Evolutionary conservation across 345 rosid genomes (phyloP).

Genomic region (Excoecaria agallocha): DNA sequence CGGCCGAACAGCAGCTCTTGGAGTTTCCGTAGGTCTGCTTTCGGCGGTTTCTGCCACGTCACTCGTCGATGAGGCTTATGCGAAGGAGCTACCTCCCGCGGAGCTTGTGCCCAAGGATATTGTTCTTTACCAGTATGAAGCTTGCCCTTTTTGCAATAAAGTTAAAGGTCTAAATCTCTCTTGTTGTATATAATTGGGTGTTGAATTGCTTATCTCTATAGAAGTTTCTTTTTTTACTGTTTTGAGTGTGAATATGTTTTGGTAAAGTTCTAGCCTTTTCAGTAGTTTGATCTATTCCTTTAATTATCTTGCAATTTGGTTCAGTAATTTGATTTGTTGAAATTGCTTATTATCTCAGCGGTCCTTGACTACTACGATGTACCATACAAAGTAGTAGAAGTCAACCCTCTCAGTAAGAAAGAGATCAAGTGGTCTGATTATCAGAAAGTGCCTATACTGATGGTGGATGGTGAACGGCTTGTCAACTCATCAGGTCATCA

Average conservation of each 20-base stretch:
- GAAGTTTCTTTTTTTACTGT: no score
- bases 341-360: slow-evolving; percentile 81
- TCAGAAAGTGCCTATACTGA: slow-evolving; percentile 88
- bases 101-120: slow-evolving; percentile 57
- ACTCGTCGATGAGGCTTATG: slow-evolving; percentile 49
- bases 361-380: slow-evolving; percentile 79
- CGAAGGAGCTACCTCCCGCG: slow-evolving; percentile 49
- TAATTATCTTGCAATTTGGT: neutral
- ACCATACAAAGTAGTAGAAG: slow-evolving; percentile 92
- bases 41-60: slow-evolving; percentile 54
- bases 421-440: slow-evolving; percentile 96
- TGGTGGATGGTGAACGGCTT: slow-evolving; percentile 75
- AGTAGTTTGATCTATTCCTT: neutral
- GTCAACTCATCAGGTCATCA: slow-evolving; percentile 86
- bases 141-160: slow-evolving; percentile 97
- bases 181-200: neutral
- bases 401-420: slow-evolving; percentile 78
- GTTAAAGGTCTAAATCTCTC: slow-evolving; percentile 53
- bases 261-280: neutral
- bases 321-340: slow-evolving; percentile 51
- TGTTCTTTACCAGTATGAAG: slow-evolving; percentile 88
- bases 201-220: slow-evolving; percentile 12
- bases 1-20: slow-evolving; percentile 21
- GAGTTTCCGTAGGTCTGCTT: slow-evolving; percentile 42
- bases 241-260: no score